Conservation (phyloP, 257 asterid species). For the Solanum tarapatanum region DNA sequence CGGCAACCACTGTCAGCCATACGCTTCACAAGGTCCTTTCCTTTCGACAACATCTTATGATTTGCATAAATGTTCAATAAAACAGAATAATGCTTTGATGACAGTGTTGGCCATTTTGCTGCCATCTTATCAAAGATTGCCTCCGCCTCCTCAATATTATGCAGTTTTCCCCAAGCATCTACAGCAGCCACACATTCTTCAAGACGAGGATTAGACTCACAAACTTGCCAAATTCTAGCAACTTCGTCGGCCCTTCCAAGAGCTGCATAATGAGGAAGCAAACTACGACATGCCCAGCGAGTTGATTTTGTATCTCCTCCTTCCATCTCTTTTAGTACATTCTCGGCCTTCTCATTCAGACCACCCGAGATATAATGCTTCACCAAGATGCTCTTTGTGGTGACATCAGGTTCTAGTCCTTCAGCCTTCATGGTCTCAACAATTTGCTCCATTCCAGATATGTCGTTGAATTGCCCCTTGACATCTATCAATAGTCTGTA, state of each 20-base stretch:
- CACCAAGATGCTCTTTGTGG: slow-evolving; percentile 21
- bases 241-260: slow-evolving; percentile 56
- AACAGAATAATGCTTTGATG: slow-evolving; percentile 25
- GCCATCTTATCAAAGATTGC: slow-evolving; percentile 35
- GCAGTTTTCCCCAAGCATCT: slow-evolving; percentile 65
- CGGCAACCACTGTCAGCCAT: slow-evolving; percentile 46
- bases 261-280: slow-evolving; percentile 66
- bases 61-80: slow-evolving; percentile 49
- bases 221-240: slow-evolving; percentile 49
- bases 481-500: slow-evolving; percentile 43
- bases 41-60: slow-evolving; percentile 46
- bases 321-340: slow-evolving; percentile 54
- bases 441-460: slow-evolving; percentile 57
- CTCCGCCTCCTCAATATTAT: slow-evolving; percentile 55
- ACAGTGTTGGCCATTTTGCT: slow-evolving; percentile 10
- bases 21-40: slow-evolving; percentile 60
- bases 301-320: slow-evolving; percentile 26
- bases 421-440: slow-evolving; percentile 49
- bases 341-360: slow-evolving; percentile 51
- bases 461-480: slow-evolving; percentile 52
- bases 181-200: slow-evolving; percentile 42
- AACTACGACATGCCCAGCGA: slow-evolving; percentile 27
- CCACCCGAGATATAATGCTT: slow-evolving; percentile 32
- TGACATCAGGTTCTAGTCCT: slow-evolving; percentile 31
- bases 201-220: slow-evolving; percentile 36